Conservation (phyloP, 208 protist genomes). For the Trypanosoma brucei region DNA sequence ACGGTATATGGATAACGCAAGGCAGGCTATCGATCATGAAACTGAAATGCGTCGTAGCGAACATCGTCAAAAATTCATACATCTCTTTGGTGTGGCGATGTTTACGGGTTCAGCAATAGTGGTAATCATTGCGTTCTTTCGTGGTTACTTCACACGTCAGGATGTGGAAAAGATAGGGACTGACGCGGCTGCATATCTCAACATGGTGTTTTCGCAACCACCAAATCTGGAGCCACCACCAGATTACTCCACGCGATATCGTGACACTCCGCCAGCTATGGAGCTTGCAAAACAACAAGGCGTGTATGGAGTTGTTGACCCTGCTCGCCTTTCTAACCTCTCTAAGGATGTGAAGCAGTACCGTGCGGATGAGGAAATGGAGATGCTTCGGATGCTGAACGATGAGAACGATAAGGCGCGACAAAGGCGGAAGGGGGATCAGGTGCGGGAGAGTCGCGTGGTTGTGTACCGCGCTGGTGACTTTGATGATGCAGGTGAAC, state of each 20-base stretch:
- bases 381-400: slow-evolving; percentile 74
- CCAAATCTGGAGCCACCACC: slow-evolving; percentile 74
- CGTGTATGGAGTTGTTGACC: slow-evolving; percentile 22
- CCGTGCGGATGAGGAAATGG: slow-evolving; percentile 44
- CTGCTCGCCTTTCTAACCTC: slow-evolving; percentile 23
- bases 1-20: slow-evolving; percentile 61
- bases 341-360: slow-evolving; percentile 37
- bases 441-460: slow-evolving; percentile 42
- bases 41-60: slow-evolving; percentile 22
- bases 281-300: slow-evolving; percentile 56
- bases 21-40: slow-evolving; percentile 59
- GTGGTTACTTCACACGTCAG: slow-evolving; percentile 41
- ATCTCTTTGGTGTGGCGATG: slow-evolving; percentile 41
- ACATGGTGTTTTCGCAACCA: slow-evolving; percentile 72
- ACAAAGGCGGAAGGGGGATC: slow-evolving; percentile 15
- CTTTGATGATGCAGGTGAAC: slow-evolving; percentile 27
- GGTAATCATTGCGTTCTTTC: slow-evolving; percentile 53
- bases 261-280: slow-evolving; percentile 66
- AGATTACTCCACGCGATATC: slow-evolving; percentile 79
- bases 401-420: slow-evolving; percentile 53
- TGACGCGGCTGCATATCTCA: slow-evolving; percentile 52
- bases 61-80: slow-evolving; percentile 45
- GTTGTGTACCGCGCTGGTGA: slow-evolving; percentile 53
- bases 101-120: slow-evolving; percentile 38
- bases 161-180: slow-evolving; percentile 62